These are phyloP conservation scores for Rhynchosporium secalis DNA, from an alignment of 2,329 filamentous ascomycete species.

Conservation along the genomic window DNA sequence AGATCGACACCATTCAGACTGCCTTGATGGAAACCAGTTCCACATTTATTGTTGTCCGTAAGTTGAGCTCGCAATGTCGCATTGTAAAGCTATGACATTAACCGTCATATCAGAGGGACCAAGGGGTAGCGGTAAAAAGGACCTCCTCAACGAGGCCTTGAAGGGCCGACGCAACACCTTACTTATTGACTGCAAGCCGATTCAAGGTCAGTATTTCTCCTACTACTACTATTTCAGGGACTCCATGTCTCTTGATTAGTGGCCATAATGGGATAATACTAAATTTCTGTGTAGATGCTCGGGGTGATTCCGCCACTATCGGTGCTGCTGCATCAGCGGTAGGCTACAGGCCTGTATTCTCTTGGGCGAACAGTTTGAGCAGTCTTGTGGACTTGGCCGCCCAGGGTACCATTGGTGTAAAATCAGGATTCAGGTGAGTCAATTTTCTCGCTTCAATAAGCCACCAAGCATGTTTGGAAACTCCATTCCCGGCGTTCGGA, in stretches of 20 bases:
- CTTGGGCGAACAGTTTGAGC: slow-evolving; percentile 93
- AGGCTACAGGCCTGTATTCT: slow-evolving; percentile 90
- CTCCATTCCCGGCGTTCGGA: not conserved
- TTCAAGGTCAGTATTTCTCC: slow-evolving; percentile 50
- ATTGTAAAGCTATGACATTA: not conserved
- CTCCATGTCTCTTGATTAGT: slow-evolving; percentile 53
- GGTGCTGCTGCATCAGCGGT: slow-evolving; percentile 77
- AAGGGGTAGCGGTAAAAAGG: slow-evolving; percentile 85
- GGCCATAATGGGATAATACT: slow-evolving; percentile 75
- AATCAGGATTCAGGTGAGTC: slow-evolving; percentile 72
- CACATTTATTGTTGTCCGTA: slow-evolving; percentile 83
- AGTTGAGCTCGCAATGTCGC: not conserved
- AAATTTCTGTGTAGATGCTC: slow-evolving; percentile 66
- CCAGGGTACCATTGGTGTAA: slow-evolving; percentile 90
- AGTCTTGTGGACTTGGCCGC: slow-evolving; percentile 90
- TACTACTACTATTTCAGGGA: not conserved
- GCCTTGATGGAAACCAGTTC: slow-evolving; percentile 88
- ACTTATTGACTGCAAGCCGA: slow-evolving; percentile 87
- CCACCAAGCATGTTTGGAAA: not conserved
- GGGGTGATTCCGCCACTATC: slow-evolving; percentile 85
- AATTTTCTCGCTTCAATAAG: not conserved
- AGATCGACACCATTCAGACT: slow-evolving; percentile 53
- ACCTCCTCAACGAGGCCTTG: slow-evolving; percentile 81
- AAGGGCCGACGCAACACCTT: slow-evolving; percentile 75
- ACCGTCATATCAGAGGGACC: slow-evolving; percentile 62